phyloP scores from a whole-genome alignment of 192 early-diverging fungal species.

The Funneliformis mosseae region DNA sequence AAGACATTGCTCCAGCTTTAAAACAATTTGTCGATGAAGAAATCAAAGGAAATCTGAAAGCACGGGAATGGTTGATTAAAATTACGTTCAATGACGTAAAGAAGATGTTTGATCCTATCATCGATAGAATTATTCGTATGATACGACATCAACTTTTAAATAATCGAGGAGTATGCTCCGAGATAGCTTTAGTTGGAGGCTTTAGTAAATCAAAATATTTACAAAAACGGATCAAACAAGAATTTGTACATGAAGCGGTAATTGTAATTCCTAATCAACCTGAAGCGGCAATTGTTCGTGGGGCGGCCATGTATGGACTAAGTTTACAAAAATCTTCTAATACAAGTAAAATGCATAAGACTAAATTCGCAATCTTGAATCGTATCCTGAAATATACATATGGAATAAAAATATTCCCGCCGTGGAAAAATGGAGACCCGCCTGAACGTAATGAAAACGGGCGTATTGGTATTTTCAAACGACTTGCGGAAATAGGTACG shows the following conservation, averaged over 20 bases:
- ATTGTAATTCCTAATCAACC: background rate
- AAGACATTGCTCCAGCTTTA: background rate
- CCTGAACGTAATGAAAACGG: background rate
- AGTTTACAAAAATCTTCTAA: background rate
- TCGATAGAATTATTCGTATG: constrained; percentile 52
- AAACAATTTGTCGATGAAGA: background rate
- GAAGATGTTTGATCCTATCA: constrained; percentile 57
- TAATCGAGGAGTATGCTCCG: constrained; percentile 37
- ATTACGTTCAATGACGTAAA: background rate
- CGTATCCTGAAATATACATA: background rate
- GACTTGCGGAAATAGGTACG: background rate
- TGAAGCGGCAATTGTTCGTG: background rate
- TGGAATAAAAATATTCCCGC: background rate
- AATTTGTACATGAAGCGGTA: background rate
- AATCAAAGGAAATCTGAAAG: background rate
- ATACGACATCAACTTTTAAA: constrained; percentile 53
- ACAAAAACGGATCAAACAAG: background rate
- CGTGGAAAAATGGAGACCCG: background rate
- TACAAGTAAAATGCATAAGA: background rate
- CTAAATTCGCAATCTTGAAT: background rate
- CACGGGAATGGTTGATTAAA: background rate
- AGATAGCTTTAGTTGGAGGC: constrained; percentile 47
- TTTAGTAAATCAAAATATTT: constrained; percentile 31
- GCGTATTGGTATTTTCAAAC: background rate
- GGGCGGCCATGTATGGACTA: background rate